phyloP scores from a whole-genome alignment of 1,284 basidiomycete species.

The Boletellus sp. region DNA sequence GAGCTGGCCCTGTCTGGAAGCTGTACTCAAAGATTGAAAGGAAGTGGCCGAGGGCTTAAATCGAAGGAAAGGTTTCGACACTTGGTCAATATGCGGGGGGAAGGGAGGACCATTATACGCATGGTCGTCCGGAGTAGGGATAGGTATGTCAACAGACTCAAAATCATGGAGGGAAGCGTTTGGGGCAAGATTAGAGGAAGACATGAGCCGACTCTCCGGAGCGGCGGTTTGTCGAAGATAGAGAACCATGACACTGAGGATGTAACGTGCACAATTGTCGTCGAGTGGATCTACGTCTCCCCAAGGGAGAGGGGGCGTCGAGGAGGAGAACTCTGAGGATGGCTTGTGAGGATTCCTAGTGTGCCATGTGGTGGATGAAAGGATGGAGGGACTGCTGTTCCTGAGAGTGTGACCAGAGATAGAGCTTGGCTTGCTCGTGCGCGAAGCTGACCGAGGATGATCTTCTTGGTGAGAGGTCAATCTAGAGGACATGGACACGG shows the following conservation, averaged over 20 bases:
- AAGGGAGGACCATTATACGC: slow-evolving; percentile 23
- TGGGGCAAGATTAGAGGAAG: slow-evolving; percentile 59
- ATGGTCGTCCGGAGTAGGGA: slow-evolving; percentile 25
- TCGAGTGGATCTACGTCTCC: slow-evolving; percentile 77
- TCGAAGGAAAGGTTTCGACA: slow-evolving; percentile 27
- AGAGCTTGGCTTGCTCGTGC: slow-evolving; percentile 37
- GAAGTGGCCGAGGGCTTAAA: slow-evolving; percentile 34
- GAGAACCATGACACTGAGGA: slow-evolving; percentile 77
- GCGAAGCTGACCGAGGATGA: slow-evolving; percentile 39
- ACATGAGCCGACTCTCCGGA: slow-evolving; percentile 55
- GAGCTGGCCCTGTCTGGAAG: slow-evolving; percentile 22
- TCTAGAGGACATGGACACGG: slow-evolving; percentile 73
- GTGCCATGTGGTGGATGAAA: slow-evolving; percentile 24
- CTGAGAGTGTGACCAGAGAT: slow-evolving; percentile 17
- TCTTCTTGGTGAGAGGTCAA: slow-evolving; percentile 51
- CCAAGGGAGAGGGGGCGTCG: slow-evolving; percentile 42
- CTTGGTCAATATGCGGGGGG: slow-evolving; percentile 32
- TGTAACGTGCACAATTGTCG: slow-evolving; percentile 82
- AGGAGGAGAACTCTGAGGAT: slow-evolving; percentile 39
- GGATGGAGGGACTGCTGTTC: slow-evolving; percentile 14
- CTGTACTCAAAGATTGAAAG: slow-evolving; percentile 27
- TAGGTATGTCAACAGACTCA: slow-evolving; percentile 51
- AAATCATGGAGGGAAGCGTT: slow-evolving; percentile 71
- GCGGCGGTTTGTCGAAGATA: slow-evolving; percentile 75
- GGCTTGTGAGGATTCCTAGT: slow-evolving; percentile 33